phyloP scores from a whole-genome alignment of 495 filamentous ascomycete genomes.

The Penicillium malachiteum region DNA sequence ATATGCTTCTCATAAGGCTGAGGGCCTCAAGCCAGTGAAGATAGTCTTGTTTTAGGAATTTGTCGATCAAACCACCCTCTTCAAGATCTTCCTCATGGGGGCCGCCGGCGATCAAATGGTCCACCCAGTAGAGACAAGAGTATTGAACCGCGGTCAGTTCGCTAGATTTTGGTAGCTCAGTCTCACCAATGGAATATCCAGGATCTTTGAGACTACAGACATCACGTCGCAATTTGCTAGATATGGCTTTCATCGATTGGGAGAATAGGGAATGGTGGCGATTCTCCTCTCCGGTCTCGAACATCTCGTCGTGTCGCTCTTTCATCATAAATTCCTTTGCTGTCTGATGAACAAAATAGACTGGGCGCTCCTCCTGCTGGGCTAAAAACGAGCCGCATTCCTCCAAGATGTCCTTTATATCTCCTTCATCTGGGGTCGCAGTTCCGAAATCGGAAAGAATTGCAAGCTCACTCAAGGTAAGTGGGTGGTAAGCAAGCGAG shows the following conservation, averaged over 20 bases:
- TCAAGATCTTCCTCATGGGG: background rate
- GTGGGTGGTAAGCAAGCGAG: background rate
- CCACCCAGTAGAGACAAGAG: background rate
- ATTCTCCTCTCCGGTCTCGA: background rate
- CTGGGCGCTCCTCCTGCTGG: background rate
- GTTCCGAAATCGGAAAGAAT: background rate
- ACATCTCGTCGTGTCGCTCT: background rate
- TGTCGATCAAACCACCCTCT: no score
- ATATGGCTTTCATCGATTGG: background rate
- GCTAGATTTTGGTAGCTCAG: background rate
- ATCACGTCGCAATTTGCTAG: background rate
- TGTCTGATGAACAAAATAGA: background rate
- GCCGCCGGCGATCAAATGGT: background rate
- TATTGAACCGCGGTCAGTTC: background rate
- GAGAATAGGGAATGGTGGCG: background rate
- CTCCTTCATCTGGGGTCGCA: background rate
- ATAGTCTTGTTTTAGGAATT: no score
- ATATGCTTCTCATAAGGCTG: no score
- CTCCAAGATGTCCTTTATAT: background rate
- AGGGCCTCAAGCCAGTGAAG: no score
- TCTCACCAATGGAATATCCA: background rate
- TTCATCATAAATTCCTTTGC: background rate
- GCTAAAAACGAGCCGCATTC: background rate
- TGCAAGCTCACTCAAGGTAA: background rate
- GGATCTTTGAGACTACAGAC: background rate